Evolutionary conservation across 2,329 filamentous ascomycete species (phyloP), one percentile per base, ranked within the genome.

Genomic region (Aspergillus pseudotamarii): DNA sequence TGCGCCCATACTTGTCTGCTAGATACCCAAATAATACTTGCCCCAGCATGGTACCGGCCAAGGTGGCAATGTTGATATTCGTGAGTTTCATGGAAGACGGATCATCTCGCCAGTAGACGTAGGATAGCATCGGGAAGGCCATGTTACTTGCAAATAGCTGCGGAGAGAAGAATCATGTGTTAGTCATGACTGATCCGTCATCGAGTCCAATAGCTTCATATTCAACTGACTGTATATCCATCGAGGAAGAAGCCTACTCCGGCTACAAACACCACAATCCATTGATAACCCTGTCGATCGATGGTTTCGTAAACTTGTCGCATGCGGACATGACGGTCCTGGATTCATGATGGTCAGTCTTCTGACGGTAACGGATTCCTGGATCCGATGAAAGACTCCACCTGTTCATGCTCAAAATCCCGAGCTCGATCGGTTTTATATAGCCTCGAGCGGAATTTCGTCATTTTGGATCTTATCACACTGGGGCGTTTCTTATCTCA

Each of bases 211-310:
- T 6, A 11, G 30, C n/a, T 38, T 32, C 10, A 21, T 38, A 5
- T 12, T 4, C 4, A 32, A 64, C 71, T 63, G 41, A 78, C 75
- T 6, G 79, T 80, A 55, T 81, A 82, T 51, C 78, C 79, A 73
- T 84, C 82, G 4, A 82, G 80, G 61, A 84, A 80, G 71, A 84
- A 84, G 14, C 82, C 82, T n/a, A 82, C 76, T 23, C 80, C 81
- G 19, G 82, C 81, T 8, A 83, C 82, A 4, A 81, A 69, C 8
- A 80, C 80, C 2, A 81, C 78, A 16, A 80, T 68, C 77, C 77
- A 80, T 70, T 80, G 79, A 59, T 74, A 81, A 8, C 68, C 69
- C 62, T 80, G 78, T 38, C 78, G 75, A 68, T 81, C 79, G 66
- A 81, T 80, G 1, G 78, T 80, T 60, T 79, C 77, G 64, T 81